Percentiles rank a stretch among this genome's conserved stretches.
These are phyloP conservation scores for Euphorbia lathyris DNA, from an alignment of 345 rosid genomes.

Conservation along the genomic window DNA sequence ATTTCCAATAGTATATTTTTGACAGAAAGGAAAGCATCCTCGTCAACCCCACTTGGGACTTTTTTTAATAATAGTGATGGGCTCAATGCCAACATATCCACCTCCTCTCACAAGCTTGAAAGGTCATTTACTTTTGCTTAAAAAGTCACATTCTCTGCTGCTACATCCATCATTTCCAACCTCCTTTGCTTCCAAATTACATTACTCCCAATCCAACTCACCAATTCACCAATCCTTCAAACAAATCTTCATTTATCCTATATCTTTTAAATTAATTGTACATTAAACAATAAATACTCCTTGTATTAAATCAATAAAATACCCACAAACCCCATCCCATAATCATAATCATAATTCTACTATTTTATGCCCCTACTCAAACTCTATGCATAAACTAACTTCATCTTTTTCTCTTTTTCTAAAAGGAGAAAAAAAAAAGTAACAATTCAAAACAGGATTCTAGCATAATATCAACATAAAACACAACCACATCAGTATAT, in stretches of 20 bases:
- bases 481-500: neutral
- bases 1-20: too few species aligned
- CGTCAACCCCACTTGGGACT: neutral
- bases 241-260: too few species aligned
- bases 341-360: neutral
- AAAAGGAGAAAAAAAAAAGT: neutral
- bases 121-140: conserved; percentile 4
- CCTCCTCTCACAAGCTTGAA: neutral
- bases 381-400: neutral
- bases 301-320: neutral
- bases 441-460: neutral
- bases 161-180: conserved; percentile 7
- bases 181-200: neutral
- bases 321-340: neutral
- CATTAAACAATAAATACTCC: neutral
- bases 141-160: conserved; percentile 9
- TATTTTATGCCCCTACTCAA: neutral
- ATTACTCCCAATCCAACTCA: conserved; percentile 1
- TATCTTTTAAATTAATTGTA: too few species aligned
- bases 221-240: too few species aligned
- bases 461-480: neutral
- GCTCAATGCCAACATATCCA: neutral
- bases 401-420: neutral
- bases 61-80: neutral
- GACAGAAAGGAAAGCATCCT: neutral